These are phyloP conservation scores for Trichophyton benhamiae DNA, from an alignment of 2,329 filamentous ascomycete species.

Conservation along the genomic window DNA sequence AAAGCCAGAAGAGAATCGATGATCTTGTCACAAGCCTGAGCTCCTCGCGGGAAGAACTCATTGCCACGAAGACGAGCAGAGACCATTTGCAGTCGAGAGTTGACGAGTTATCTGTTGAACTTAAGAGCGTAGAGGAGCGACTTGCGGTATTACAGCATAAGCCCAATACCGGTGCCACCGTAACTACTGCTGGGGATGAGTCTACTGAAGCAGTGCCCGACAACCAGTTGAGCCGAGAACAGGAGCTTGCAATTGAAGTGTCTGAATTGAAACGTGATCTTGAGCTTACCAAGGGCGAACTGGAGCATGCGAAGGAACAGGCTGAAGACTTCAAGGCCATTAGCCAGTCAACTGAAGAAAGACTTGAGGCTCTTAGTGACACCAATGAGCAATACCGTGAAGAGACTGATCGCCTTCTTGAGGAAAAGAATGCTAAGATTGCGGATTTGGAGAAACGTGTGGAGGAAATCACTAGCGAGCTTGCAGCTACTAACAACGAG, in stretches of 20 bases:
- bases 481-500: constrained; percentile 70
- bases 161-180: constrained; percentile 42
- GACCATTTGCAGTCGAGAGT: constrained; percentile 83
- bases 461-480: constrained; percentile 70
- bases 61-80: constrained; percentile 71
- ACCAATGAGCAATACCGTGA: constrained; percentile 79
- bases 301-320: constrained; percentile 69
- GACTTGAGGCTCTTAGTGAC: constrained; percentile 63
- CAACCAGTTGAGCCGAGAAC: constrained; percentile 50
- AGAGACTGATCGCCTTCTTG: constrained; percentile 63
- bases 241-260: constrained; percentile 72
- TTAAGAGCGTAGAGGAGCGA: constrained; percentile 81
- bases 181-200: constrained; percentile 36
- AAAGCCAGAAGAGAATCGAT: constrained; percentile 82
- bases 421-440: constrained; percentile 67
- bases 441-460: constrained; percentile 71
- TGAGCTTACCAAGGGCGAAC: constrained; percentile 64
- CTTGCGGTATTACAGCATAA: constrained; percentile 69
- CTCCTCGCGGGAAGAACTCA: constrained; percentile 72
- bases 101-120: constrained; percentile 75
- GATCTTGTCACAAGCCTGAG: constrained; percentile 72
- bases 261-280: constrained; percentile 79
- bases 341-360: constrained; percentile 76
- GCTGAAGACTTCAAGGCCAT: constrained; percentile 81
- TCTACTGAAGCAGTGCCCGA: constrained; percentile 42